Evolutionary conservation across 352 stramenopile genomes (phyloP), one percentile per base, ranked within the genome.

Genomic region (Phytophthora fragariaefolia): DNA sequence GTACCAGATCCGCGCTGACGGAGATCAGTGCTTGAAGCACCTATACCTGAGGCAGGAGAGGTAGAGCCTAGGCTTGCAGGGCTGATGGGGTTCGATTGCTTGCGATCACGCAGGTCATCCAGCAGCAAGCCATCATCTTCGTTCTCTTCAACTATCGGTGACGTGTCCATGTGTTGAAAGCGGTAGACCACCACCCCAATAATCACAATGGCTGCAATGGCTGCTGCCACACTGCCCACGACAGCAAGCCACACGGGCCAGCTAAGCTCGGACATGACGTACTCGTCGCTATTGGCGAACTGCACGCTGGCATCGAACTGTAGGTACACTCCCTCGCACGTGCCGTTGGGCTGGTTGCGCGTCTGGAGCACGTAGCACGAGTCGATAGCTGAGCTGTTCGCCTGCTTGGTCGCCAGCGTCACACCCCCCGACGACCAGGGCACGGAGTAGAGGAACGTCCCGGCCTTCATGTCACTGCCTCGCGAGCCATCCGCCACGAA

Each of bases 401-500:
- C 71, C 17, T 71, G 63, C 27, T 66, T 57, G 1, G 63, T 63
- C 48, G 65, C 10, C 26, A 89, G 60, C 36, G 38, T 30, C 27
- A 62, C 30, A 17, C 47, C 51, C 4, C 67, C 53, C 4, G 69
- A 58, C 4, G 66, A 68, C 38, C 69, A 80, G 0, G 74, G 73
- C 9, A 79, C 81, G 5, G 69, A 63, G 71, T 87, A 87, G 43
- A 90, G 71, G 57, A 94, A 94, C 13, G 80, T 87, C 15, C 85
- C 85, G 4, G 83, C 64, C 13, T 74, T 82, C 71, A 89, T 82
- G 57, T 93, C 85, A 22, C 66, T 80, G 1, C 59, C 63, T 20
- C 85, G 81, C 8, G 85, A 92, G 24, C 87, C 85, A 26, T 94
- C 83, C n/a, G 87, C 82, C 12, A 96, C 64, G 23, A 94, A 93